Conservation (phyloP, 2,329 filamentous ascomycete genomes). For the Colletotrichum tamarilloi region DNA sequence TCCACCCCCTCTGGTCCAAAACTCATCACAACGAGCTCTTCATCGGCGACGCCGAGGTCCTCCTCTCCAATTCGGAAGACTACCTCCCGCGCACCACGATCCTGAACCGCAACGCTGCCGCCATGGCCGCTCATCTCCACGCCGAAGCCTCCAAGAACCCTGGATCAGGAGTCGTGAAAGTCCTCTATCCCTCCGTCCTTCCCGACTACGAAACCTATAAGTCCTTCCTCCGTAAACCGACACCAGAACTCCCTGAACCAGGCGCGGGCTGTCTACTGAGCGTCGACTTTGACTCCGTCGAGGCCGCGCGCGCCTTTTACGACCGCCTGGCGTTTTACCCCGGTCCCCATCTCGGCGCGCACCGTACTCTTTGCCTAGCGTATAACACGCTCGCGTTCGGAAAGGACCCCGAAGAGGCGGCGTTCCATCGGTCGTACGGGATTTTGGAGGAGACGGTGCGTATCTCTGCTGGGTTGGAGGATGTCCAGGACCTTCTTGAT, state of each 20-base stretch:
- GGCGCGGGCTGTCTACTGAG: conserved; percentile 67
- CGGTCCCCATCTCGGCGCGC: conserved; percentile 65
- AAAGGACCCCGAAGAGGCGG: conserved; percentile 49
- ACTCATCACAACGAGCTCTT: conserved; percentile 58
- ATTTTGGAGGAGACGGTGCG: conserved; percentile 54
- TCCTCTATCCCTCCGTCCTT: conserved; percentile 57
- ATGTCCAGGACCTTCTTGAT: conserved; percentile 52
- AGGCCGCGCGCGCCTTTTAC: conserved; percentile 58
- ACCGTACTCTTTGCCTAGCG: conserved; percentile 59
- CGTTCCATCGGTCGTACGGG: conserved; percentile 51
- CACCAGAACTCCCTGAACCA: conserved; percentile 57
- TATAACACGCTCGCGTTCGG: conserved; percentile 59
- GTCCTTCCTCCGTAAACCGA: conserved; percentile 48
- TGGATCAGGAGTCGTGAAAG: conserved; percentile 42
- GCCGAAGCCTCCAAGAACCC: conserved; percentile 39
- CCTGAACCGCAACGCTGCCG: conserved; percentile 57
- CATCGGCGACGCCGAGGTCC: conserved; percentile 55
- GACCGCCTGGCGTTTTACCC: conserved; percentile 59
- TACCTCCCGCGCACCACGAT: conserved; percentile 52
- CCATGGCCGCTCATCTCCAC: conserved; percentile 53
- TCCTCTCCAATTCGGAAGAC: conserved; percentile 57
- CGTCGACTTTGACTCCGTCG: conserved; percentile 59
- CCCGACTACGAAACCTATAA: conserved; percentile 50
- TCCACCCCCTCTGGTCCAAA: conserved; percentile 43
- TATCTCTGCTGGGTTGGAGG: conserved; percentile 60